Base-by-base conservation (phyloP, 2,329 filamentous ascomycete genomes). In the Akanthomyces uredinophilus region DNA sequence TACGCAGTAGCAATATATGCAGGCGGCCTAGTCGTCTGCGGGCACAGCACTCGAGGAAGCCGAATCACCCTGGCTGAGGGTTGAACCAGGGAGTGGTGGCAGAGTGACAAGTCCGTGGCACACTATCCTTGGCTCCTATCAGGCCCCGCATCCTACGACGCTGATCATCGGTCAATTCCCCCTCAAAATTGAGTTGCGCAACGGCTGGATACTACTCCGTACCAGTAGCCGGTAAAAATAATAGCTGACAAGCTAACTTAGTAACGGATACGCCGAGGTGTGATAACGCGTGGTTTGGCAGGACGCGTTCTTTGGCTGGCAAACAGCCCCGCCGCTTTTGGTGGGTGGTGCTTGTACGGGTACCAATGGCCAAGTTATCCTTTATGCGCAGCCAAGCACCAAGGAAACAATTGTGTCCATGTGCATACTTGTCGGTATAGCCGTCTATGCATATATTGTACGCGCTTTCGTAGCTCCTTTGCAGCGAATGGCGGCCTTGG, bases 221-320 rank as follows among this genome's bases (percentile, higher is more conserved):
- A 47, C 37, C 14, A 16, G 37, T 39, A 14, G 10, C 37, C 13
- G 37, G 14, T 6, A 18, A 37, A n/a, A 29, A 6, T 29, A 51
- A 51, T 35, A n/a, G 49, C 44, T 8, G n/a, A n/a, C n/a, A n/a
- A n/a, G n/a, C n/a, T n/a, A n/a, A n/a, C n/a, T n/a, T n/a, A n/a
- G n/a, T n/a, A 46, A 24, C 44, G 5, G 32, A 35, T 35, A 35
- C 32, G 32, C 32, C 32, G 14, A 49, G 8, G n/a, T 47, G 29
- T 43, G 24, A 37, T 22, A 50, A 50, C 46, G 55, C 56, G 46
- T 50, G 24, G 46, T 24, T 22, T 27, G 32, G 16, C 20, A 22
- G 5, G 47, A 13, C 24, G 56, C 47, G 37, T 59, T 41, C 56
- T 59, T 59, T 51, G 56, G 56, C 56, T 50, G 37, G 56, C 35